Conservation (phyloP, 2,329 filamentous ascomycete species). For the Pseudohalonectria lignicola region DNA sequence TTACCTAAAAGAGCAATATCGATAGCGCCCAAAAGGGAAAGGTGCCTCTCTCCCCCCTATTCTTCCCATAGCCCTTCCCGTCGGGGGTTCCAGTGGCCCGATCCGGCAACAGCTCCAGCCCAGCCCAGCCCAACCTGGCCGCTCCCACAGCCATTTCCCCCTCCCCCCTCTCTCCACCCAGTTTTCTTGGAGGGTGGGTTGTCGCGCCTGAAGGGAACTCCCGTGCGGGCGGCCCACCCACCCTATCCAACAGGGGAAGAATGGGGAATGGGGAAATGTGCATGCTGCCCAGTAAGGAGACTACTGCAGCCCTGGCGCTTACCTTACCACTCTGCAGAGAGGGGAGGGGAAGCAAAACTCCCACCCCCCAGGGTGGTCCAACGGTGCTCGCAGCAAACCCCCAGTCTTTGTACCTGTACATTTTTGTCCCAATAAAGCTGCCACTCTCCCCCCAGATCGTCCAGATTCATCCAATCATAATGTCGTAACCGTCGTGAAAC, state of each 20-base stretch:
- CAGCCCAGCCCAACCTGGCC: too few relatives aligned
- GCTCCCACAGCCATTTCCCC: background rate
- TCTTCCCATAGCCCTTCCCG: background rate
- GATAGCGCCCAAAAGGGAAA: slow-evolving; percentile 21
- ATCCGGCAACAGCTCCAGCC: too few relatives aligned
- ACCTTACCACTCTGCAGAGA: too few relatives aligned
- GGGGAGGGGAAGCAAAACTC: too few relatives aligned
- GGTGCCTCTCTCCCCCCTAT: slow-evolving; percentile 10
- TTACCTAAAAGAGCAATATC: slow-evolving; percentile 24
- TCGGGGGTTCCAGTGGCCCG: too few relatives aligned
- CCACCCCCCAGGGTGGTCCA: too few relatives aligned
- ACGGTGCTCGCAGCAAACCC: too few relatives aligned
- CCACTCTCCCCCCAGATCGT: slow-evolving; percentile 4
- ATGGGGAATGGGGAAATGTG: too few relatives aligned
- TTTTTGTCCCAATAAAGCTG: background rate
- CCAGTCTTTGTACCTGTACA: slow-evolving; percentile 4
- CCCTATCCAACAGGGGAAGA: too few relatives aligned
- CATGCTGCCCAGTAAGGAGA: too few relatives aligned
- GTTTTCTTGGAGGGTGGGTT: too few relatives aligned
- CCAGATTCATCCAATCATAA: slow-evolving; percentile 40
- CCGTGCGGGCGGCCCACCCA: background rate
- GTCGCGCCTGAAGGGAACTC: background rate
- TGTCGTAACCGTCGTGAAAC: slow-evolving; percentile 35
- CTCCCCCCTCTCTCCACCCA: background rate
- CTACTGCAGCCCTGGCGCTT: background rate